Percentiles rank a stretch among this genome's conserved stretches.
phyloP scores from a whole-genome alignment of 257 asterid genomes.

The Rauvolfia tetraphylla region DNA sequence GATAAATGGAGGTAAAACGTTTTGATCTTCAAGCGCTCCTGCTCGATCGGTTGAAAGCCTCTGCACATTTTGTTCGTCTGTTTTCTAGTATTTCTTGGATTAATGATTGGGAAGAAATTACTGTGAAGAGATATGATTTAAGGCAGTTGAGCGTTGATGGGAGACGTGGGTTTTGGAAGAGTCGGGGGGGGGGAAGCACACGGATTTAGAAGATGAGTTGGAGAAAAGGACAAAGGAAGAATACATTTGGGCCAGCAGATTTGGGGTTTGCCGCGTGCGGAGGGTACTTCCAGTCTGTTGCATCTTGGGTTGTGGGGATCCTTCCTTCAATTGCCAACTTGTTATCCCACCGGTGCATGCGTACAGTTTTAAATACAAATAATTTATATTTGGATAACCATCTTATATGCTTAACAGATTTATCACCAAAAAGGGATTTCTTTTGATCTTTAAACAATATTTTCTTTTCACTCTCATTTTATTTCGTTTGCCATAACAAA shows the following conservation, averaged over 20 bases:
- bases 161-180: constrained; percentile 28
- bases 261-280: constrained; percentile 16
- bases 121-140: neutral
- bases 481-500: neutral
- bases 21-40: constrained; percentile 46
- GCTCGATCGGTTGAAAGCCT: constrained; percentile 47
- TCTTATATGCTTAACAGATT: no score
- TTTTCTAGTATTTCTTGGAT: neutral
- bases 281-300: neutral
- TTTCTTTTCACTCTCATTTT: no score
- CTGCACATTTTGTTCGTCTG: constrained; percentile 43
- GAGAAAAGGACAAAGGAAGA: neutral
- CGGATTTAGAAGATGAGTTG: constrained; percentile 20
- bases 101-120: neutral
- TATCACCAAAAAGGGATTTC: no score
- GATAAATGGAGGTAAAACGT: constrained; percentile 50
- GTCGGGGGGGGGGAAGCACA: constrained; percentile 32
- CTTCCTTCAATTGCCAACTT: no score
- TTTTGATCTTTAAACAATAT: no score
- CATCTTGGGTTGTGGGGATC: no score
- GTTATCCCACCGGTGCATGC: no score
- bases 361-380: no score
- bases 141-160: constrained; percentile 6
- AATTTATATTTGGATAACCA: no score
- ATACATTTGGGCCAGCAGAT: constrained; percentile 19